A percentile compares a stretch with the other conserved stretches of the same genome.
These are phyloP conservation scores for Neurospora sp. DNA, from an alignment of 495 filamentous ascomycete genomes.

Conservation along the genomic window DNA sequence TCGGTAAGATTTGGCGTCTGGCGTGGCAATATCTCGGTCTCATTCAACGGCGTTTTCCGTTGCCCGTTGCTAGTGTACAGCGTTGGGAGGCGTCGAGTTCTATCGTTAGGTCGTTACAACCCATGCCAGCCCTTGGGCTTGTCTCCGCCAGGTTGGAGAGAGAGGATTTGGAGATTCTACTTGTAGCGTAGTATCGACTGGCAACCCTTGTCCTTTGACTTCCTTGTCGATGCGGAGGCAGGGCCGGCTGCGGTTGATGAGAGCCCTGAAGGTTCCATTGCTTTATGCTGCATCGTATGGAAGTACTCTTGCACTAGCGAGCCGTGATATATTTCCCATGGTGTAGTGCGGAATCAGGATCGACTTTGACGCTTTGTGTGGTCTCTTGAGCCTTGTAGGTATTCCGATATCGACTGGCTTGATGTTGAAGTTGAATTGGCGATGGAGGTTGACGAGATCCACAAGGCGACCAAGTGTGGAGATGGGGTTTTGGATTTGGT, in stretches of 20 bases:
- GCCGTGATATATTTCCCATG: neutral
- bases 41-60: constrained; percentile 9
- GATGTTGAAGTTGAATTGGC: neutral
- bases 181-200: neutral
- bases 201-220: constrained; percentile 1
- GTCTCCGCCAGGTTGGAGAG: neutral
- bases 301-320: neutral
- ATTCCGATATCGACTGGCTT: neutral
- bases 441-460: neutral
- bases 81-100: neutral
- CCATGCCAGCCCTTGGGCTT: neutral
- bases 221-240: constrained; percentile 15
- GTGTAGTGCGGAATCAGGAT: neutral
- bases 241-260: constrained; percentile 4
- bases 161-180: neutral
- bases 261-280: neutral
- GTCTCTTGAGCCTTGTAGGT: neutral
- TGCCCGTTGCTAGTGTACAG: neutral
- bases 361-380: neutral
- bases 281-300: neutral
- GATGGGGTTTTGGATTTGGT: neutral
- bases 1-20: constrained; percentile 4
- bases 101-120: neutral
- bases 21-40: constrained; percentile 11
- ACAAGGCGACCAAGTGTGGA: neutral